phyloP scores from a whole-genome alignment of 495 filamentous ascomycete species.

The Lasiosphaeria miniovina region DNA sequence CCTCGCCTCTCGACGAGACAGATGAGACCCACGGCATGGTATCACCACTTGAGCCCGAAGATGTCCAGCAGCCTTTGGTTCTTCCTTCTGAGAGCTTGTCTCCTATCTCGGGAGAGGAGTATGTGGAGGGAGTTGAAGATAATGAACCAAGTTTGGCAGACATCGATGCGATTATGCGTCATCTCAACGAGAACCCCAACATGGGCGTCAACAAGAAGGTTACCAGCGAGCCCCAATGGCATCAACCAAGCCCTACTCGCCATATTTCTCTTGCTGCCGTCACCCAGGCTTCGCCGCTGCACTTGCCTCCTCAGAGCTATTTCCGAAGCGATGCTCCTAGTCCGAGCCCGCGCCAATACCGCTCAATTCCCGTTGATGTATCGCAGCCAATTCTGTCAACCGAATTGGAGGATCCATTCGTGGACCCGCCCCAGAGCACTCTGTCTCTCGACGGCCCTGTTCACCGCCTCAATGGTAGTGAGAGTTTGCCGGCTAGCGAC shows the following conservation, averaged over 20 bases:
- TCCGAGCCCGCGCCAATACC: conserved; percentile 65
- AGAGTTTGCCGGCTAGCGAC: conserved; percentile 72
- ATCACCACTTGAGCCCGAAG: conserved; percentile 24
- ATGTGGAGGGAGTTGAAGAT: conserved; percentile 10
- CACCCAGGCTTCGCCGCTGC: conserved; percentile 52
- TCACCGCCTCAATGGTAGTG: conserved; percentile 61
- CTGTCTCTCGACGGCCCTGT: conserved; percentile 52
- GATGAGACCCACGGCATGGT: conserved; percentile 29
- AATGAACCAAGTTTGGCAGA: conserved; percentile 68
- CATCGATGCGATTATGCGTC: conserved; percentile 82
- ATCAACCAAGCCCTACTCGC: conserved; percentile 40
- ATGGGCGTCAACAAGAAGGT: conserved; percentile 64
- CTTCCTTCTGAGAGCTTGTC: conserved; percentile 13
- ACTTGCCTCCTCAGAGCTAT: conserved; percentile 52
- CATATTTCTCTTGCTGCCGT: conserved; percentile 34
- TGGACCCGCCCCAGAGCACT: conserved; percentile 39
- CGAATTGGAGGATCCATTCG: conserved; percentile 48
- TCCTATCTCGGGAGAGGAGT: conserved; percentile 10
- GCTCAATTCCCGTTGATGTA: conserved; percentile 31
- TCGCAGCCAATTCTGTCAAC: conserved; percentile 34
- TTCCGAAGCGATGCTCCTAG: conserved; percentile 71
- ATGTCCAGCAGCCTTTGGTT: conserved; percentile 13
- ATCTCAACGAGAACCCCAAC: conserved; percentile 69
- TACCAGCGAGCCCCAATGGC: conserved; percentile 44
- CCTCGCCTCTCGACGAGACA: conserved; percentile 27